Base-by-base conservation (phyloP, 2,329 filamentous ascomycete genomes). In the Aureobasidium sp. region DNA sequence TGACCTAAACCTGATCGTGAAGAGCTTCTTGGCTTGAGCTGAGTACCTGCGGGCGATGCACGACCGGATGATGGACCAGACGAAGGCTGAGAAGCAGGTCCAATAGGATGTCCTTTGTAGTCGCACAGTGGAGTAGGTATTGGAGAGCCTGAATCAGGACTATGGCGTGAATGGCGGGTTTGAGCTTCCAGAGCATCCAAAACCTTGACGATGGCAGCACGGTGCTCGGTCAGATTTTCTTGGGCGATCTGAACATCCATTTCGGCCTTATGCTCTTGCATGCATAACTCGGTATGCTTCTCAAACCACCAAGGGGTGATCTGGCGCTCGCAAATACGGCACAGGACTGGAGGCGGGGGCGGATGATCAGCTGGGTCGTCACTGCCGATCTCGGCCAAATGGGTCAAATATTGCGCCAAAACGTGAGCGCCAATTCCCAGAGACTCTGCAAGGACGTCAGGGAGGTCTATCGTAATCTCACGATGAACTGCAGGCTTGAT, bases 251-350 rank as follows among this genome's bases (percentile, higher is more conserved):
- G 93, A 4, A 99, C 91, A 68, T 97, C 93, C 90, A 97, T 95
- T 73, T 99, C 94, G 0, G 94, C 93, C 57, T 89, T 87, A 71
- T 99, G 94, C 72, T 99, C 94, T 72, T 97, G 92, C 61, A 97
- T 80, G 71, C 94, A 99, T 25, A 97, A 79, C 69, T 99, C 95
- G 2, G 93, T 96, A 73, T 99, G 94, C 74, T 97, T 99, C 75
- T 99, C 94, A 68, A 99, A 99, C 95, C 94, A 99, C 94, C 94
- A 99, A 0, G 93, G 91, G 5, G 91, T 91, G 64, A 99, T 97
- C 65, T 97, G 91, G 59, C 94, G 90, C 73, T 99, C 94, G 74
- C 94, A 99, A 61, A 99, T 97, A 58, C 94, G 91, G 74, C 94
- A 99, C 14, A 99, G 83, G 5, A 97, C 88, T 0, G 91, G 90